Base-by-base conservation (phyloP, 495 filamentous ascomycete genomes). In the Aspergillus carlsbadensis region DNA sequence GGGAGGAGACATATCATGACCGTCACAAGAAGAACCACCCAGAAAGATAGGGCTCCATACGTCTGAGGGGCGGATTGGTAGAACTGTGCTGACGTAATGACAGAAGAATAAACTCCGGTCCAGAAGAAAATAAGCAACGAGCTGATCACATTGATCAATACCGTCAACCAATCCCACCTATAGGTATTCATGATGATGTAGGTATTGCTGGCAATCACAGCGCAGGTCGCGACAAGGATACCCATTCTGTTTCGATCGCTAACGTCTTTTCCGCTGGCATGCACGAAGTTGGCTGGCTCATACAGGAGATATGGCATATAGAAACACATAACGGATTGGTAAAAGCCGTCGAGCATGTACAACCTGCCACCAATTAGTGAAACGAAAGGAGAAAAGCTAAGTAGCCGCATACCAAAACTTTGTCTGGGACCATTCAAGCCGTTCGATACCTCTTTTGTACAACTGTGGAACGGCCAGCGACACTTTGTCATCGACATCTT, bases 101-200 rank as follows among this genome's bases (percentile, higher is more conserved):
- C 82, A 6, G 88, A 77, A 0, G 91, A 91, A 71, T 92, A 99
- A 40, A 96, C 82, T 37, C 90, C 92, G 20, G 95, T 97, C 95
- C 94, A 99, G 74, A 96, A 87, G 81, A 88, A 99, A 63, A 98
- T 86, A 64, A 97, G 79, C 22, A 97, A 67, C 57, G 87, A 87
- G 72, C 92, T 96, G 66, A 97, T 80, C 43, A 65, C 67, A 26
- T 92, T 86, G 62, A 96, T 86, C 65, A 96, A 76, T 11, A 89
- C 63, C 59, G 92, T 90, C 63, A 98, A 77, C 93, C 93, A 98
- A 70, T 99, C 95, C 95, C 95, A 98, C 54, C 92, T 81, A 70
- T 94, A 98, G 5, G 89, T 92, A 70, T 99, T 99, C 75, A 99
- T 81, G 59, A 98, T 75, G 62, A 99, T 87, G 76, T 98, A 99